Base-by-base conservation (phyloP, 805 yeast species). In the Wickerhamomyces kurtzmanii region DNA sequence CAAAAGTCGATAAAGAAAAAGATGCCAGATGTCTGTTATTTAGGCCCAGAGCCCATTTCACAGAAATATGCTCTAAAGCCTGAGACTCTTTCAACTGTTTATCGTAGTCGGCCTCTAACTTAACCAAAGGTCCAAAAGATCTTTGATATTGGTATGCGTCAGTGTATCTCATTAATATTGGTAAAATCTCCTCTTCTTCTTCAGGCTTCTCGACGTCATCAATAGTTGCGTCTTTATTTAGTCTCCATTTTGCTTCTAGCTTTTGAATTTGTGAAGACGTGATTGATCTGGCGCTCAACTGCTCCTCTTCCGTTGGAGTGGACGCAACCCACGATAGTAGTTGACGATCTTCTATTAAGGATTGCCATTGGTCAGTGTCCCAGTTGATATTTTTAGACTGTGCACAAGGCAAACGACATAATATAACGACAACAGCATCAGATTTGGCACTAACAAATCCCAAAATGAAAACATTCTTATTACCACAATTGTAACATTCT, bases 401-500 rank as follows among this genome's bases (percentile, higher is more conserved):
- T 1, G 94, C 77, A 53, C 96, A 87, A 1, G 96, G 96, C 30
- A 83, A 60, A 31, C 96, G 72, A 54, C 96, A 87, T 26, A 87
- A 53, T 23, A 86, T 67, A 5, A 87, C 94, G 33, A 87, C 87
- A 21, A 85, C 86, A 5, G 86, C 75, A 39, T 84, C 93, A 33
- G 76, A 70, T 45, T 82, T 83, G 4, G 96, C 95, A 15, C 86
- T 68, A 11, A 87, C 91, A 52, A 78, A 85, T 0, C 96, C 96
- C 21, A 87, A 58, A 15, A 77, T 62, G 41, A 87, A 87, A 3
- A 75, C 80, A 42, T 87, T 87, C 34, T 64, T 72, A 46, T 69
- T 71, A 17, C 95, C 95, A 59, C 96, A 87, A 45, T 76, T 78
- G 55, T 86, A 87, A 57, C 96, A 87, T 51, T 87, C 96, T 32